phyloP scores from a whole-genome alignment of 306 rosid genomes.

The Rubus parviflorus region DNA sequence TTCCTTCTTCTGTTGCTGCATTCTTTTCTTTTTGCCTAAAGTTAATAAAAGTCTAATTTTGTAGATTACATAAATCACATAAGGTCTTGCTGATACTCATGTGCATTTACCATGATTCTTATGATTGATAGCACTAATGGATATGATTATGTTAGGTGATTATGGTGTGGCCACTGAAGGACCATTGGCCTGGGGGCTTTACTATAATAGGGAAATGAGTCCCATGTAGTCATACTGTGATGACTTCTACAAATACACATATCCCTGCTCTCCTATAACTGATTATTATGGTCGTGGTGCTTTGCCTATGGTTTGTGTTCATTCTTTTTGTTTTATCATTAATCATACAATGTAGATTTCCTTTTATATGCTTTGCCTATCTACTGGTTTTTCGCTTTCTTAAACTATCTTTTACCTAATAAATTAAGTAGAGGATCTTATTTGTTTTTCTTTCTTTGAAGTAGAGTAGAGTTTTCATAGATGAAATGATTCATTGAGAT shows the following conservation, averaged over 20 bases:
- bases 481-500: background rate
- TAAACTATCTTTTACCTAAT: background rate
- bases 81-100: background rate
- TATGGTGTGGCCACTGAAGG: constrained; percentile 98
- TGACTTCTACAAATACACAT: constrained; percentile 70
- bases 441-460: background rate
- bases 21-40: no score
- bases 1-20: no score
- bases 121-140: constrained; percentile 13
- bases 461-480: background rate
- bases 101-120: background rate
- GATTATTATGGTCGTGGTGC: constrained; percentile 98
- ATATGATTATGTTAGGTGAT: constrained; percentile 66
- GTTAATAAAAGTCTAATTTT: background rate
- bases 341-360: no score
- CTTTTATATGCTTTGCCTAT: no score
- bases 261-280: constrained; percentile 90
- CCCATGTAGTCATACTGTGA: constrained; percentile 88
- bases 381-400: no score
- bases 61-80: background rate
- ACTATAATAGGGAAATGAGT: constrained; percentile 94
- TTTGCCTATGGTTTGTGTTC: constrained; percentile 86
- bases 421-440: background rate
- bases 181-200: constrained; percentile 91
- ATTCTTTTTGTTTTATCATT: no score